Evolutionary conservation across 1,284 basidiomycete species (phyloP), one percentile per base, ranked within the genome.

Genomic region (Ustilago tritici): DNA sequence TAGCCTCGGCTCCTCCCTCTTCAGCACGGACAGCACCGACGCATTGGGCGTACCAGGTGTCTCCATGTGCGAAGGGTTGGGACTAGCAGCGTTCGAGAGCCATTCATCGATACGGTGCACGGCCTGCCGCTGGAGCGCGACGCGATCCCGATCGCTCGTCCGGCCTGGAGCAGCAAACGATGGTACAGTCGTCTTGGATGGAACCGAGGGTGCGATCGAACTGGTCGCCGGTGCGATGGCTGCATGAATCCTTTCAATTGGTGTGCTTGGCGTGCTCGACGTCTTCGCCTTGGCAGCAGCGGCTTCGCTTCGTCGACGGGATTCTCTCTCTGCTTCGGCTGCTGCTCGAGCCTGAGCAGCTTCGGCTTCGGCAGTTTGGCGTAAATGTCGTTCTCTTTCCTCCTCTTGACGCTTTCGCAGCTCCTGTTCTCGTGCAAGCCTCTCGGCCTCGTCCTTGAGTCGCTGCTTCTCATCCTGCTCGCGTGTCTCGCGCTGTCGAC

Each of bases 21-120:
- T 54, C 65, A 78, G 57, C 63, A 73, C 54, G 31, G 80, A 82
- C 5, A 80, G 61, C 32, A 78, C 69, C 4, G 80, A 82, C 12
- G 63, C 76, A 35, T 61, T 71, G 3, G 81, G 81, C 12, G 80
- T 82, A 12, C 75, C 77, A 11, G 80, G 78, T 40, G 65, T 69
- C 40, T 79, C 62, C 58, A 76, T 67, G 43, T 65, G 61, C 35
- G 68, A 69, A 1, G 66, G 35, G 40, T 65, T 70, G 8, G 68
- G 66, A 32, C 66, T 73, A n/a, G 56, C 35, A 11, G 73, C 57
- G 10, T 64, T 71, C 23, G 72, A 70, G 6, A 82, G 77, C 81
- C 81, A 82, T 49, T 78, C 81, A 15, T 61, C 72, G 36, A 82
- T 71, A 15, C 80, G 80, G 34, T 65, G 43, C 15, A 81, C 79